These are phyloP conservation scores for Leucocoprinus birnbaumii DNA, from an alignment of 768 basidiomycete genomes.

Conservation along the genomic window DNA sequence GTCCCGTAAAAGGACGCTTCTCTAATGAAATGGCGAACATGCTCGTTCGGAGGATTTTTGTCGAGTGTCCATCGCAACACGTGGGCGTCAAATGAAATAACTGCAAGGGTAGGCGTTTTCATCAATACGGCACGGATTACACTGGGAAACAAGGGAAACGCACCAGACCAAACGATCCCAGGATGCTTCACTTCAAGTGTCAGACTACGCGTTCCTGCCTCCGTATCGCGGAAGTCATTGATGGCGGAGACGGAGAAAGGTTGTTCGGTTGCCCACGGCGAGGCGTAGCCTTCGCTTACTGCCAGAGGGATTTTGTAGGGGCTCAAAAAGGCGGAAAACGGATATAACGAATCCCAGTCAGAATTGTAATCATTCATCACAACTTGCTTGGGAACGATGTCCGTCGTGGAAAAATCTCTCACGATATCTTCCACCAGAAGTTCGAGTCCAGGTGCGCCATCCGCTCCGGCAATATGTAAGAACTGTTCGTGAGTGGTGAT, in stretches of 20 bases:
- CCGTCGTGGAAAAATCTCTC: conserved; percentile 49
- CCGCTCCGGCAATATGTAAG: conserved; percentile 79
- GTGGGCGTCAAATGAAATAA: conserved; percentile 89
- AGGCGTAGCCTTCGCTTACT: conserved; percentile 43
- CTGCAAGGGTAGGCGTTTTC: conserved; percentile 28
- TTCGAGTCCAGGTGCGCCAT: conserved; percentile 76
- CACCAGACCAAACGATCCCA: conserved; percentile 84
- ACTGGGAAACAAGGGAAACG: conserved; percentile 15
- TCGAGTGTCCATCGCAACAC: conserved; percentile 85
- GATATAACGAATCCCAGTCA: conserved; percentile 88
- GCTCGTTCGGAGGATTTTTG: conserved; percentile 71
- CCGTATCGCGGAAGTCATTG: conserved; percentile 51
- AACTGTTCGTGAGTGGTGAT: conserved; percentile 69
- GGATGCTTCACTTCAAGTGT: conserved; percentile 74
- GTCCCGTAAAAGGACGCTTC: conserved; percentile 85
- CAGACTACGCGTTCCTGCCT: conserved; percentile 64
- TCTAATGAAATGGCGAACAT: conserved; percentile 84
- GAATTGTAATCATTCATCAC: conserved; percentile 73
- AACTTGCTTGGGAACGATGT: conserved; percentile 38
- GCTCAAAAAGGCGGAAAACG: conserved; percentile 80
- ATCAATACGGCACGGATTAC: background rate
- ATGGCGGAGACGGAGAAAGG: conserved; percentile 54
- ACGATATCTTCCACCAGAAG: conserved; percentile 61
- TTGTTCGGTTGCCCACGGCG: conserved; percentile 39
- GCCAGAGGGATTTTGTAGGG: conserved; percentile 77